Conservation (phyloP, 768 basidiomycete species). For the Multifurca ochricompacta region DNA sequence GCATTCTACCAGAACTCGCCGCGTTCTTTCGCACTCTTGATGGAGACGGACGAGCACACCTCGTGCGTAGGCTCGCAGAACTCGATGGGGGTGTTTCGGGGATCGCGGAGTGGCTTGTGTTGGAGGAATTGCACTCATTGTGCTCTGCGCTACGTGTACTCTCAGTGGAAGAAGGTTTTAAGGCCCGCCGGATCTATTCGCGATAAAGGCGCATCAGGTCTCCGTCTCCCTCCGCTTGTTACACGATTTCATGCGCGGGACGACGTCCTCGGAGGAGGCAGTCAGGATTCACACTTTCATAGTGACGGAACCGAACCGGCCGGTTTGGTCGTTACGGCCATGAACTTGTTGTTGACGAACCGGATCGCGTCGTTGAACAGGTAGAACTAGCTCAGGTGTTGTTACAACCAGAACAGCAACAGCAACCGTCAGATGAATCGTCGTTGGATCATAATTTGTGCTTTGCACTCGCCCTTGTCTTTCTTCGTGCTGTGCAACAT, state of each 20-base stretch:
- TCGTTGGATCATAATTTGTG: conserved; percentile 25
- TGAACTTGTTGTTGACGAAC: conserved; percentile 41
- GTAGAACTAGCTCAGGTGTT: conserved; percentile 34
- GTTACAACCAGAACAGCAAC: conserved; percentile 18
- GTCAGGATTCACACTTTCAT: conserved; percentile 35
- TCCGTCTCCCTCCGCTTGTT: conserved; percentile 44
- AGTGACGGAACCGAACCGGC: conserved; percentile 38
- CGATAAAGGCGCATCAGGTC: conserved; percentile 42
- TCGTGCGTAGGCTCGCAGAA: conserved; percentile 46
- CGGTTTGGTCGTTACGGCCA: conserved; percentile 32
- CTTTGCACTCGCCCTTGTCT: conserved; percentile 23
- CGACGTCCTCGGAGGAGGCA: conserved; percentile 36
- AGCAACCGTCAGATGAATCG: conserved; percentile 16
- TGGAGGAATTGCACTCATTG: conserved; percentile 58
- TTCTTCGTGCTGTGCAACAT: conserved; percentile 26
- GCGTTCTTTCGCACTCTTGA: conserved; percentile 52
- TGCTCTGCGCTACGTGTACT: conserved; percentile 42
- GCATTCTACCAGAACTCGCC: conserved; percentile 44
- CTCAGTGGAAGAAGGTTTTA: conserved; percentile 32
- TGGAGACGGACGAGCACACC: conserved; percentile 37
- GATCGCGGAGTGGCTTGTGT: conserved; percentile 61
- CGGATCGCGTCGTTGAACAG: conserved; percentile 41
- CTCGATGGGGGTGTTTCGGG: conserved; percentile 52
- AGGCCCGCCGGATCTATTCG: conserved; percentile 27
- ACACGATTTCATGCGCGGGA: conserved; percentile 35